phyloP scores from a whole-genome alignment of 805 yeast genomes.

The Pichia eremophila region DNA sequence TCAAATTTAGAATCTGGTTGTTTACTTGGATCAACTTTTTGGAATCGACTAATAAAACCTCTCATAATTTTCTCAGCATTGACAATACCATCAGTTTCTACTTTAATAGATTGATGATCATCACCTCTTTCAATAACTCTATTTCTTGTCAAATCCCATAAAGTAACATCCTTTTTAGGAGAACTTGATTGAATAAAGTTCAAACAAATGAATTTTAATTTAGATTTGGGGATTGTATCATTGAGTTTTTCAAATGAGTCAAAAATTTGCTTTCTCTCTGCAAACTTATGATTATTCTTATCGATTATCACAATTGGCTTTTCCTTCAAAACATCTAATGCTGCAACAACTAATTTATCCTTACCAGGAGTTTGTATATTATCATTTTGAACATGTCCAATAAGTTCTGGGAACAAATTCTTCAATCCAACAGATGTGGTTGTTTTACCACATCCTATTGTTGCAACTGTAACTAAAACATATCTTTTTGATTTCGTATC shows the following conservation, averaged over 20 bases:
- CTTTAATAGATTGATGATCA: constrained; percentile 77
- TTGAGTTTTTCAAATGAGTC: constrained; percentile 38
- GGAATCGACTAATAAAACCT: constrained; percentile 65
- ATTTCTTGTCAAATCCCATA: constrained; percentile 44
- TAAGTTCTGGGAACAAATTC: constrained; percentile 40
- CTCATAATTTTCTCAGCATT: constrained; percentile 56
- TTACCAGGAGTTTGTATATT: constrained; percentile 44
- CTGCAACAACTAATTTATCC: constrained; percentile 37
- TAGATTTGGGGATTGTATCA: constrained; percentile 34
- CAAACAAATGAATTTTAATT: constrained; percentile 54
- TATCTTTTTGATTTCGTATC: constrained; percentile 38
- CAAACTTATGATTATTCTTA: constrained; percentile 66
- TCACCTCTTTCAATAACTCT: constrained; percentile 71
- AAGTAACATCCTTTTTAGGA: constrained; percentile 16
- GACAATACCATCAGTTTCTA: constrained; percentile 33
- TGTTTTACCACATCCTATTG: constrained; percentile 93
- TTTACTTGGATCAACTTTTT: constrained; percentile 37
- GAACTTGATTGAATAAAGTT: constrained; percentile 39
- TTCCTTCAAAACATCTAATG: constrained; percentile 33
- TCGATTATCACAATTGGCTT: constrained; percentile 59
- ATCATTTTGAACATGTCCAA: constrained; percentile 82
- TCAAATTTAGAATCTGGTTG: constrained; percentile 66
- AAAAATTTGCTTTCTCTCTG: constrained; percentile 64
- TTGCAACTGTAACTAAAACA: constrained; percentile 73
- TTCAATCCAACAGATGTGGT: constrained; percentile 59